These are phyloP conservation scores for Acacia melanoxylon DNA, from an alignment of 306 rosid species.

Conservation along the genomic window DNA sequence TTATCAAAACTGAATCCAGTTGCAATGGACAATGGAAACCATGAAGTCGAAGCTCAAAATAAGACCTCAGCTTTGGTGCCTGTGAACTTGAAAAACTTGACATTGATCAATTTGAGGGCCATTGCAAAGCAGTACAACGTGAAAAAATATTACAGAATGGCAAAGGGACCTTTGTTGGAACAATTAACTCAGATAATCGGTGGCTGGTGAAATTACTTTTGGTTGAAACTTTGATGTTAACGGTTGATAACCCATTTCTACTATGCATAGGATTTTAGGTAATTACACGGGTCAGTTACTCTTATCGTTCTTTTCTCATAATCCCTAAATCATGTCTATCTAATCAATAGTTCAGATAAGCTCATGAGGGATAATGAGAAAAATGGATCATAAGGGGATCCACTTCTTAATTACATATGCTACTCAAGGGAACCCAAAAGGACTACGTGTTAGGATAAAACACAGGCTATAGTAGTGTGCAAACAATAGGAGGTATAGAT, in stretches of 20 bases:
- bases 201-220: constrained; percentile 27
- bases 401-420: background rate
- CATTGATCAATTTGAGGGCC: constrained; percentile 32
- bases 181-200: constrained; percentile 18
- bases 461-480: constrained; percentile 37
- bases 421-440: constrained; percentile 32
- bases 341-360: too few species aligned
- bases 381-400: too few species aligned
- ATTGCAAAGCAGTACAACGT: constrained; percentile 41
- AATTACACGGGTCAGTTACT: constrained; percentile 9
- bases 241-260: constrained; percentile 1
- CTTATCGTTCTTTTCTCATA: too few species aligned
- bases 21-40: constrained; percentile 27
- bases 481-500: constrained; percentile 39
- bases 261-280: constrained; percentile 28
- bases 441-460: constrained; percentile 31
- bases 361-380: too few species aligned
- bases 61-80: constrained; percentile 20
- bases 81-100: constrained; percentile 14
- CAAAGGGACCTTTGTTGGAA: constrained; percentile 39
- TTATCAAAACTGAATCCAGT: constrained; percentile 18
- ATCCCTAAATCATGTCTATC: too few species aligned
- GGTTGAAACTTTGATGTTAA: constrained; percentile 13
- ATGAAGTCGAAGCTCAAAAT: constrained; percentile 19
- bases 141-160: constrained; percentile 26